Evolutionary conservation across 345 rosid genomes (phyloP), one percentile per base, ranked within the genome.

Genomic region (Syzygium grande): DNA sequence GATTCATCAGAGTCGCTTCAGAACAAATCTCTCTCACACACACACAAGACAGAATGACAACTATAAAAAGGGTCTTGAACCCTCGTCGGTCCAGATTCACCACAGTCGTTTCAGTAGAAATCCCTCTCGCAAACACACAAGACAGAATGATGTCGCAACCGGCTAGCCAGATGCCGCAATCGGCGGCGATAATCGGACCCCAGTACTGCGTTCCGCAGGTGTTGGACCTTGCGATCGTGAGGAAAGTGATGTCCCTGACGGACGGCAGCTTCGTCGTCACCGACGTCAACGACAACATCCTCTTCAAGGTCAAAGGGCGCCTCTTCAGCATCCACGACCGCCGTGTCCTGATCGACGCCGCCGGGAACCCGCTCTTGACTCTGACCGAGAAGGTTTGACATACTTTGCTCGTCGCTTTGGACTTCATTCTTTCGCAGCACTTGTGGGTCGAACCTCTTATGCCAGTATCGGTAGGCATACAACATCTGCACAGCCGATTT

Each of bases 231-330:
- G 84, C 89, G 21, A 34, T 91, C 86, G 79, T 84, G 80, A 16
- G 88, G 84, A 90, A 90, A 86, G 58, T 88, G 51, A 46, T 87
- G 46, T 86, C 90, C n/a, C 30, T 87, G 49, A 59, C 90, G 10
- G 90, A 90, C 41, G 88, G 89, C 34, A 86, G 87, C 55, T 90
- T 87, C 63, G 85, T 49, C 4, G 91, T 89, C 77, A 65, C 87
- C 2, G 91, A 86, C 38, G 49, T 43, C 13, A 85, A 86, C 29
- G 92, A 88, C 55, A 85, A 61, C 87, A 51, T 52, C 59, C 55
- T 92, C 54, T 91, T 92, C 92, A 88, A 87, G 52, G 83, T 91
- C 34, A 88, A 84, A 53, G 89, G 89, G 22, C 59, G 88, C 84
- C 29, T 68, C 51, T 23, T 87, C 22, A 87, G 88, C 87, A 13